Percentiles rank a stretch among this genome's conserved stretches.
Conservation (phyloP, 371 early-diverging fungal genomes). For the Rhizomucor miehei region DNA sequence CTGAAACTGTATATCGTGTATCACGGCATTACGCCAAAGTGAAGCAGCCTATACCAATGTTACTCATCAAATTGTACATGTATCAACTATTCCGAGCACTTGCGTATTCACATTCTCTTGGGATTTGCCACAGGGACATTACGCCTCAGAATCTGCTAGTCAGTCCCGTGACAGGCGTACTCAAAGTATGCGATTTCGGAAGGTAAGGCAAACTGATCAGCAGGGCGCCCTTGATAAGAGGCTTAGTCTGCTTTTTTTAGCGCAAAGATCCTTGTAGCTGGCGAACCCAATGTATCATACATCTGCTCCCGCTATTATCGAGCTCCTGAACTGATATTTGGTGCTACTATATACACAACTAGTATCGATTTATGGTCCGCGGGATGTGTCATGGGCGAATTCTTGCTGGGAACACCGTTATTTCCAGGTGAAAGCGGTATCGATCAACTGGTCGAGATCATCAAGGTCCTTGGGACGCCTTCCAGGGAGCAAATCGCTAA, state of each 20-base stretch:
- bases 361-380: constrained; percentile 95
- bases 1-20: constrained; percentile 91
- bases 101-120: constrained; percentile 90
- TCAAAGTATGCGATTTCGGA: constrained; percentile 99
- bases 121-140: constrained; percentile 66
- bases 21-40: constrained; percentile 81
- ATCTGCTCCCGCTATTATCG: constrained; percentile 98
- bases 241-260: constrained; percentile 22
- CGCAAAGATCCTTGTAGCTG: constrained; percentile 88
- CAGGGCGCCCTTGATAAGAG: not conserved
- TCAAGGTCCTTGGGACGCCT: constrained; percentile 97
- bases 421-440: constrained; percentile 98
- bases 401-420: constrained; percentile 90
- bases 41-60: constrained; percentile 87
- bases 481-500: constrained; percentile 88
- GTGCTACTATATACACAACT: constrained; percentile 86
- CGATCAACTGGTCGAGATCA: constrained; percentile 98
- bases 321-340: constrained; percentile 96
- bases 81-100: constrained; percentile 95
- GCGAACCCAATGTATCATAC: constrained; percentile 94
- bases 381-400: constrained; percentile 97
- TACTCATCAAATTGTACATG: constrained; percentile 92
- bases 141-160: constrained; percentile 76
- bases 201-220: constrained; percentile 42
- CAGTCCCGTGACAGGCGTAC: constrained; percentile 75